Base-by-base conservation (phyloP, 306 rosid genomes). In the Macrotyloma uniflorum region DNA sequence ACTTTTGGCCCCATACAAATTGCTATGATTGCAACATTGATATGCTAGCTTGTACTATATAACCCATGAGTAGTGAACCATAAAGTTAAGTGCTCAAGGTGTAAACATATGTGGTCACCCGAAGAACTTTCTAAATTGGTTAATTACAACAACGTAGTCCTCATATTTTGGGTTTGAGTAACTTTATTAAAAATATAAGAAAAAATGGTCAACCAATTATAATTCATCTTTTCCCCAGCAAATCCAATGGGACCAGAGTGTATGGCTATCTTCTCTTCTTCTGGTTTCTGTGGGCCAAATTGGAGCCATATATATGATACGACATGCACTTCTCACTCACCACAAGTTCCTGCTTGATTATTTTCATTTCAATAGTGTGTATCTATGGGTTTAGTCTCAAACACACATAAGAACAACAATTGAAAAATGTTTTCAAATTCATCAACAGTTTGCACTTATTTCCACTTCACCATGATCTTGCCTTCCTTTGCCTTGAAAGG, bases 401-500 rank as follows among this genome's bases (percentile, higher is more conserved):
- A 35, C 30, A 70, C 16, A 24, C 64, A 71, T 28, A 46, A 30
- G 72, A 33, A 10, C 49, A 51, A 50, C 66, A 57, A 55, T 67
- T 81, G 43, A 20, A 61, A 78, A 50, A 45, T 35, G 26, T 42
- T 63, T 23, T 24, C 75, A 67, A 77, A 72, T 68, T 79, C 53
- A 46, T 62, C 47, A 72, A 67, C 46, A 63, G 63, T 57, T 67
- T 74, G 82, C 82, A 19, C 67, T 65, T 70, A 23, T 76, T 81
- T 74, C 54, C 84, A 59, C 75, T 22, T 51, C 70, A 54, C 63
- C 10, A 46, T 70, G 0, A 19, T 67, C 23, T 80, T 68, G 49
- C 87, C 83, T 71, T 83, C 75, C 87, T 58, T 79, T 53, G 72
- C 61, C 80, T 46, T 82, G 58, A 87, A 89, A 51, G 77, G 84